Evolutionary conservation across 805 yeast genomes (phyloP), one percentile per base, ranked within the genome.

Genomic region (Hanseniaspora singularis): DNA sequence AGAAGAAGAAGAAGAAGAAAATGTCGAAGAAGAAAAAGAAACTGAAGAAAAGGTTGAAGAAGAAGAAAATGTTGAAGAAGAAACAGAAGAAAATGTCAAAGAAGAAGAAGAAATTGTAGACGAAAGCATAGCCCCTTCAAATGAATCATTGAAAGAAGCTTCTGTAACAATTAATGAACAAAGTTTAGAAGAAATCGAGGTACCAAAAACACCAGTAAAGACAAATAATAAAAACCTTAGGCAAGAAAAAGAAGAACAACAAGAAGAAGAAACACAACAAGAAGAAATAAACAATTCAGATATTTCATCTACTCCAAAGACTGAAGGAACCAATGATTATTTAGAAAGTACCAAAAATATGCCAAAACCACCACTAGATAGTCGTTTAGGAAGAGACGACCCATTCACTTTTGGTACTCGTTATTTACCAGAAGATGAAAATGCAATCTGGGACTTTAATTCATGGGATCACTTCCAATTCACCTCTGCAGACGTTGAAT

Each of bases 381-480:
- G 81, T 3, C 64, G 89, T 49, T 68, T 81, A 32, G 89, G 95
- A 1, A 80, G 89, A 51, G 96, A 88, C 55, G 69, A 76, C 30
- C 98, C 98, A 5, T 89, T 86, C 62, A 80, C 79, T 18, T 92
- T 92, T 64, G 98, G 98, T 10, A 94, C 86, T 60, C 69, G 98
- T 48, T 76, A 65, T 52, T 67, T 92, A 49, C 48, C 48, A 19
- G 48, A 44, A 26, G 73, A 72, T 2, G 81, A 78, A 14, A 77
- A 80, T 4, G 87, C 86, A 24, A 95, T 92, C 1, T 92, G 94
- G 79, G 73, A 74, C 50, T 94, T 82, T 59, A 92, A 92, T 60
- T 98, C 98, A 0, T 70, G 77, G 82, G 98, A 92, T 61, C 95
- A 92, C 60, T 96, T 87, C 28, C 95, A 86, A 58, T 88, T 96